Evolutionary conservation across 2,329 filamentous ascomycete genomes (phyloP), one percentile per base, ranked within the genome.

Genomic region (Diaporthe vexans): DNA sequence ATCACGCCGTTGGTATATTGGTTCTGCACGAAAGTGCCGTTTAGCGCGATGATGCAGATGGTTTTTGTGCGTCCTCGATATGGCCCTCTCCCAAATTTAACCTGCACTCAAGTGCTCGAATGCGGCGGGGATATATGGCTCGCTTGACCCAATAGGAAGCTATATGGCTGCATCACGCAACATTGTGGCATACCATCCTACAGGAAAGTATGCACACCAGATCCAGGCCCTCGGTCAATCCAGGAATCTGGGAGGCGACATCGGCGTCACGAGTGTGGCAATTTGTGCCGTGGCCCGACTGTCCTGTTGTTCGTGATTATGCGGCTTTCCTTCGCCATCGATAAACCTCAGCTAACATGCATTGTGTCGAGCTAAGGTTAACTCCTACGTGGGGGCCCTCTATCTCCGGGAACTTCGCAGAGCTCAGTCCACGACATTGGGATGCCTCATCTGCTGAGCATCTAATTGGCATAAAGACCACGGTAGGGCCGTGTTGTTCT

Each of bases 251-350:
- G 21, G 61, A 15, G 21, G 61, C 61, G 61, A 52, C 43, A 67
- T 67, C 61, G 61, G 61, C 43, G 29, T 11, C 51, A 17, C 19
- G 46, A 6, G n/a, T 29, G n/a, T 61, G 58, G n/a, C n/a, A 13
- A 11, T 37, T 6, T 35, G 26, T 29, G 61, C 19, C 21, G 29
- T 21, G 61, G 24, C 21, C 43, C 46, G 24, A 9, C 7, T 35
- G 8, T n/a, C 35, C 46, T 19, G 11, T 17, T 33, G 26, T n/a
- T 58, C 67, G 72, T 59, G 56, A 74, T 73, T 65, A 48, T 33
- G 48, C 21, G 29, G 26, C 21, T 35, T 71, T 48, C 46, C 26
- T 15, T 74, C 72, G 72, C 72, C 67, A 74, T 65, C 57, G 72
- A 65, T 58, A 61, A 46, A 15, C 15, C 19, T 46, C 43, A 26